Conservation (phyloP, 495 filamentous ascomycete species). For the Jackrogersella minutella region DNA sequence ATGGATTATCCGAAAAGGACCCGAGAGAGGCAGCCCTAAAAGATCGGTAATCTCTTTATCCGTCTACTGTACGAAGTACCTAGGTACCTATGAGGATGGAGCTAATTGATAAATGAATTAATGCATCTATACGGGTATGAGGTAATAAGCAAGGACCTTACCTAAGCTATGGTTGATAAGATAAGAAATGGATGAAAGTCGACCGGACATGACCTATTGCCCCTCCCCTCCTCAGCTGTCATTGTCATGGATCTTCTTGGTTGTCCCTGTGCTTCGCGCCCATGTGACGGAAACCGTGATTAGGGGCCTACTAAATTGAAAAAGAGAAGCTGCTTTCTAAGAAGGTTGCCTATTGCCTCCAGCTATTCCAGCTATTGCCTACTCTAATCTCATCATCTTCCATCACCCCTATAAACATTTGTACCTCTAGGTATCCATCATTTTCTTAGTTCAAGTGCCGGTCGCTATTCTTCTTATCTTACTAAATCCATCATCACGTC, state of each 20-base stretch:
- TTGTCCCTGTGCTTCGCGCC: slow-evolving; percentile 28
- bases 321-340: neutral
- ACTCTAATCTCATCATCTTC: neutral
- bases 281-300: slow-evolving; percentile 32
- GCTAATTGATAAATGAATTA: too few species aligned
- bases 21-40: slow-evolving; percentile 40
- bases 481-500: neutral
- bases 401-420: neutral
- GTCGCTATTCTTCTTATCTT: slow-evolving; percentile 11
- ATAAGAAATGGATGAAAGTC: neutral
- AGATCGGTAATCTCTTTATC: neutral
- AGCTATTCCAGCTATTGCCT: too few species aligned
- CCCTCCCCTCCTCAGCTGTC: slow-evolving; percentile 29
- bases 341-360: neutral
- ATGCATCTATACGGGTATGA: too few species aligned
- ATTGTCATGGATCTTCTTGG: slow-evolving; percentile 4
- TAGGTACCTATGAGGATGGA: neutral
- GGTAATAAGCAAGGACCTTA: neutral
- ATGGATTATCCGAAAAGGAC: slow-evolving; percentile 41
- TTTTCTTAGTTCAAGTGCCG: slow-evolving; percentile 3
- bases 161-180: slow-evolving; percentile 13
- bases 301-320: neutral
- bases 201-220: neutral
- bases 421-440: neutral
- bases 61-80: neutral